A percentile compares a stretch with the other conserved stretches of the same genome.
Evolutionary conservation across 805 yeast species (phyloP).

Genomic region (Wickerhamomyces bisporus): DNA sequence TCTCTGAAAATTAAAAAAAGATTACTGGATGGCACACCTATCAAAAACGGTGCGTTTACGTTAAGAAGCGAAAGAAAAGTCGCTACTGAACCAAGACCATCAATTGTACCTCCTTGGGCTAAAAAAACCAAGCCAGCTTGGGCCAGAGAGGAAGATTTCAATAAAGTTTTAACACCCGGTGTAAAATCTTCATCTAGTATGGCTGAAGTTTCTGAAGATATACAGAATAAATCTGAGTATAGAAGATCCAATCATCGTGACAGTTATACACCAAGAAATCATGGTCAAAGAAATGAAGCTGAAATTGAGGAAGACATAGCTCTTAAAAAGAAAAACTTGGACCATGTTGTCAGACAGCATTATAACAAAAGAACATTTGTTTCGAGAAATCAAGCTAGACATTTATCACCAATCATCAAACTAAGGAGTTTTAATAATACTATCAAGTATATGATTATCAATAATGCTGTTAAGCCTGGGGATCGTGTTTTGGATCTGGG

Average conservation of each 20-base stretch:
- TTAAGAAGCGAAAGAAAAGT: conserved; percentile 3
- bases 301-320: conserved; percentile 22
- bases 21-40: conserved; percentile 2
- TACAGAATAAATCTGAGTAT: too few relatives aligned
- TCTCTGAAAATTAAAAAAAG: conserved; percentile 14
- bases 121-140: conserved; percentile 9
- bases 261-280: conserved; percentile 12
- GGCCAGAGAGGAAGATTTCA: conserved; percentile 11
- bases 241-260: conserved; percentile 16
- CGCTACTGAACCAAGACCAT: too few relatives aligned
- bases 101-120: neutral
- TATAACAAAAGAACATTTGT: conserved; percentile 80
- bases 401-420: conserved; percentile 77
- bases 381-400: conserved; percentile 56
- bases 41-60: conserved; percentile 6
- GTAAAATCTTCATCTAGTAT: neutral
- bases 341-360: conserved; percentile 71
- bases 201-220: neutral
- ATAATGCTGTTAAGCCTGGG: conserved; percentile 53
- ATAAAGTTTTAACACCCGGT: neutral
- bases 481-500: conserved; percentile 77
- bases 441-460: conserved; percentile 79
- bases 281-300: conserved; percentile 16
- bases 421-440: conserved; percentile 88
- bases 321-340: conserved; percentile 31